Evolutionary conservation across 345 rosid species (phyloP).

Genomic region (Fremontodendron californicum): DNA sequence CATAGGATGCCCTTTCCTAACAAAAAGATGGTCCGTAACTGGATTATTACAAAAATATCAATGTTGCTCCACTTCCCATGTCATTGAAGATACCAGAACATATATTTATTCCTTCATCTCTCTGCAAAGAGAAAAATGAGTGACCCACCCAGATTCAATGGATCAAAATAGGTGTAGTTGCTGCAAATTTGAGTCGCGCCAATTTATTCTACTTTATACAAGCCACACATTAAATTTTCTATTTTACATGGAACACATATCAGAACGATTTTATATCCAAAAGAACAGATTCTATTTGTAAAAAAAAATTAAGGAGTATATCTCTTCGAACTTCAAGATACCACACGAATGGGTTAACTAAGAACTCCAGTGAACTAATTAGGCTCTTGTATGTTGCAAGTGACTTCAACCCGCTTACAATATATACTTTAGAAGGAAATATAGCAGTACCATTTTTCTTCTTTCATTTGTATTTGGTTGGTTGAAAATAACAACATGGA

Average conservation of each 20-base stretch:
- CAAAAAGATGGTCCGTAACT: too few relatives aligned
- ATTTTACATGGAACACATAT: not conserved
- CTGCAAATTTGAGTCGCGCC: not conserved
- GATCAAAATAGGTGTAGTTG: not conserved
- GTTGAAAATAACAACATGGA: not conserved
- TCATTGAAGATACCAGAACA: too few relatives aligned
- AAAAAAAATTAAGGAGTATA: too few relatives aligned
- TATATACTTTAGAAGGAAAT: not conserved
- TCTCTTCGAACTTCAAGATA: too few relatives aligned
- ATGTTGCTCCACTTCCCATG: too few relatives aligned
- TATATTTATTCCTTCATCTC: too few relatives aligned
- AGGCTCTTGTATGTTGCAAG: too few relatives aligned
- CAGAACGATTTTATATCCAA: not conserved
- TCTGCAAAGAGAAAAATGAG: slow-evolving; percentile 31
- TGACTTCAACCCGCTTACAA: too few relatives aligned
- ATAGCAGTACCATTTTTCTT: not conserved
- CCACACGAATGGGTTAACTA: too few relatives aligned
- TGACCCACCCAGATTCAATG: not conserved
- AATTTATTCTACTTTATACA: not conserved
- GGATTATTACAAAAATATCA: too few relatives aligned
- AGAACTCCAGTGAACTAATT: too few relatives aligned
- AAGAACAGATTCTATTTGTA: not conserved
- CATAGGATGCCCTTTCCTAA: not conserved
- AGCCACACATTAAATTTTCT: not conserved
- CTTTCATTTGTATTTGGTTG: not conserved